Base-by-base conservation (phyloP, 768 basidiomycete genomes). In the Mycena filopes region DNA sequence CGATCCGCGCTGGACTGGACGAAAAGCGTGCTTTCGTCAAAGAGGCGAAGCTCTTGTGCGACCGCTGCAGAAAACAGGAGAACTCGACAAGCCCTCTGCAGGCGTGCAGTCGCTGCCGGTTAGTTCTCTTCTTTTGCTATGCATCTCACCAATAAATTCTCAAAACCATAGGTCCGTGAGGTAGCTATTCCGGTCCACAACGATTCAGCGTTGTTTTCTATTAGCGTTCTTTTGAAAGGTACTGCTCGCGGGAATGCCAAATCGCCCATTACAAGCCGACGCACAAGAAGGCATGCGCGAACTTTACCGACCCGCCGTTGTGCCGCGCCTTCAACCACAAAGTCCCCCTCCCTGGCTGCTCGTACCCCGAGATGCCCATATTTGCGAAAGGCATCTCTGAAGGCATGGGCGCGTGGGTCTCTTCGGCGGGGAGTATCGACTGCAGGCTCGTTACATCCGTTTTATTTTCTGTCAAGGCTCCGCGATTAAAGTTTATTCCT, bases 181-280 rank as follows among this genome's bases (percentile, higher is more conserved):
- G 63, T 65, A 63, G 36, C 11, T 11, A 36, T 36, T 15, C 36
- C 36, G 36, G 36, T 11, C 36, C 10, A 36, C 36, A n/a, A n/a
- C n/a, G n/a, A 5, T 36, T 9, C 36, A 36, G 10, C 26, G 13
- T 10, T 13, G 11, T 43, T 29, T 18, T 33, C n/a, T 25, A 36
- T n/a, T n/a, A n/a, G n/a, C 16, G 38, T 38, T 4, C 33, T 21
- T 23, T 31, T 23, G 23, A 18, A n/a, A 59, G 67, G 33, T 68
- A 68, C 59, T 68, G 67, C 47, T 54, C 51, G n/a, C 62, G 62
- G 11, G 60, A 54, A 4, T 68, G 67, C 46, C 67, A 68, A 51
- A 36, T 55, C 40, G 62, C 58, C 29, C 62, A 68, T 21, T 68
- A 55, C 57, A 60, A 65, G 33, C 4, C 8, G 8, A 21, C 45